These are phyloP conservation scores for Intubia oerlemansii DNA, from an alignment of 2,329 filamentous ascomycete species.

Conservation along the genomic window DNA sequence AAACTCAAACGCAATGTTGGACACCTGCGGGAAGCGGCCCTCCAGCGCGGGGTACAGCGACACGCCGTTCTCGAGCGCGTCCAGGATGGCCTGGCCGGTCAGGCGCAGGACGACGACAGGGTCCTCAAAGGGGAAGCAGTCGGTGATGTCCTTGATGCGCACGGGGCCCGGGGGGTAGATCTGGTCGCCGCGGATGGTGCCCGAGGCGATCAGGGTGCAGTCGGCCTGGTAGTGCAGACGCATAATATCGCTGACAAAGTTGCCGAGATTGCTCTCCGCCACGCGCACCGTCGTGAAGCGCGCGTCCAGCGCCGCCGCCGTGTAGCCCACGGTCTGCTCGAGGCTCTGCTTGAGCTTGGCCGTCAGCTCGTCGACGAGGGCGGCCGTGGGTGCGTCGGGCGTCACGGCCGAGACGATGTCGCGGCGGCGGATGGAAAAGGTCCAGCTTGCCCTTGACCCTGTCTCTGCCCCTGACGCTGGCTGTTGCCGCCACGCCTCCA, in stretches of 20 bases:
- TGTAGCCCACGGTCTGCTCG: constrained; percentile 68
- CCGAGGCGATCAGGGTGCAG: constrained; percentile 65
- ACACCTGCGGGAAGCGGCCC: constrained; percentile 68
- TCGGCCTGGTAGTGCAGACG: constrained; percentile 61
- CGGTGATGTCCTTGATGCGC: constrained; percentile 60
- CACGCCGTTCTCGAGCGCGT: constrained; percentile 71
- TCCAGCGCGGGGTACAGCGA: constrained; percentile 66
- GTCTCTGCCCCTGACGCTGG: constrained; percentile 2
- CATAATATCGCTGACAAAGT: constrained; percentile 88
- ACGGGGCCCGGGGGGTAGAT: constrained; percentile 68
- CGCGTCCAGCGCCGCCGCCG: constrained; percentile 60
- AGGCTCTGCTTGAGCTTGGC: constrained; percentile 54
- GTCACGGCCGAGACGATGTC: constrained; percentile 51
- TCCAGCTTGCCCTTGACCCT: constrained; percentile 24
- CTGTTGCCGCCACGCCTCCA: constrained; percentile 46
- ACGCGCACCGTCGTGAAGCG: constrained; percentile 66
- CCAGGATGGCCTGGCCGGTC: constrained; percentile 48
- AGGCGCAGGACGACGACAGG: constrained; percentile 61
- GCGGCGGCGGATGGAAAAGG: constrained; percentile 55
- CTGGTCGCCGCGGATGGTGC: constrained; percentile 74
- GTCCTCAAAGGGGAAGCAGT: constrained; percentile 85
- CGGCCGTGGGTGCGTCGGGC: constrained; percentile 36
- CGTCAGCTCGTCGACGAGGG: constrained; percentile 47
- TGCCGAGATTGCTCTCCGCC: constrained; percentile 65
- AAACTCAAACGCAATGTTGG: constrained; percentile 57